These are phyloP conservation scores for Sarocladium oryzae DNA, from an alignment of 2,329 filamentous ascomycete species.

Conservation along the genomic window DNA sequence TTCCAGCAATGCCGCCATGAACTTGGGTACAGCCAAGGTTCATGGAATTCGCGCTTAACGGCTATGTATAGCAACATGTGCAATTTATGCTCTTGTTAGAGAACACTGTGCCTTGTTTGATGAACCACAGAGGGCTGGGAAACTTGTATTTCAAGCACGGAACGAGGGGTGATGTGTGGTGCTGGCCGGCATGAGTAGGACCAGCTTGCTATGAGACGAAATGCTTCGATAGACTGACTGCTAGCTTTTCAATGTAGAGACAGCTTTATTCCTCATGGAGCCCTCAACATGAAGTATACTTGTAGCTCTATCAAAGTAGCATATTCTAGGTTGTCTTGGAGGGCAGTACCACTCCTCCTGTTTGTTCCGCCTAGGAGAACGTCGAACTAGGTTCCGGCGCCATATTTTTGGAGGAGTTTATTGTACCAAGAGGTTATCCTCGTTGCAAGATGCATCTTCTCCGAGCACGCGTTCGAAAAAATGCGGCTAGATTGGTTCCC, in stretches of 20 bases:
- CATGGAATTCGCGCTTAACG: background rate
- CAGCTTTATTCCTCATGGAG: too few relatives aligned
- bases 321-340: too few relatives aligned
- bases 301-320: too few relatives aligned
- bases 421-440: too few relatives aligned
- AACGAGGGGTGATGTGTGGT: background rate
- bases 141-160: background rate
- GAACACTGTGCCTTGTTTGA: background rate
- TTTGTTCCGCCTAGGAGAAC: too few relatives aligned
- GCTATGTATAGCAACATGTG: background rate
- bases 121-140: background rate
- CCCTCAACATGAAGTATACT: too few relatives aligned
- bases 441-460: too few relatives aligned
- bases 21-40: background rate
- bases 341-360: too few relatives aligned
- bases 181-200: background rate
- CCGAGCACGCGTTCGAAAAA: too few relatives aligned
- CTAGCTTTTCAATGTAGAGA: background rate
- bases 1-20: conserved; percentile 1
- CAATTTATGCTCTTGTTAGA: background rate
- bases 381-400: too few relatives aligned
- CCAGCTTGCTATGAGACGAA: background rate
- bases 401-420: too few relatives aligned
- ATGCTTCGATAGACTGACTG: background rate
- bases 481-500: too few relatives aligned